Conservation (phyloP, 192 early-diverging fungal genomes). For the Geosiphon pyriformis region DNA sequence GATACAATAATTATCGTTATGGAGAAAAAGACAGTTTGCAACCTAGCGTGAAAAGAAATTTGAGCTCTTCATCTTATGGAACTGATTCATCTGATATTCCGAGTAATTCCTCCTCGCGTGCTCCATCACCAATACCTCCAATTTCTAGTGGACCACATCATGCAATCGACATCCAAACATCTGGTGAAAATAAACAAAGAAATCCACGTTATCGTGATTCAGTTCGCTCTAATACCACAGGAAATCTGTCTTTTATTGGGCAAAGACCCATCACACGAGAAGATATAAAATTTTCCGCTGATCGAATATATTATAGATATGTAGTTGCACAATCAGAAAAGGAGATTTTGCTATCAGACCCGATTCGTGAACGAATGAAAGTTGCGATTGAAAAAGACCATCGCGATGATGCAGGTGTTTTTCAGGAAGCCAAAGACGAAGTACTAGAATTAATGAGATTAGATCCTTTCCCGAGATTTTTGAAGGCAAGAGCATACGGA, state of each 20-base stretch:
- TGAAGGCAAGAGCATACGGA: constrained; percentile 48
- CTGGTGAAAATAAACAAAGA: constrained; percentile 1
- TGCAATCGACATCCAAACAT: constrained; percentile 8
- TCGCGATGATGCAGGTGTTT: constrained; percentile 45
- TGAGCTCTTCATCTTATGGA: constrained; percentile 2
- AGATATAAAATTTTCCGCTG: constrained; percentile 46
- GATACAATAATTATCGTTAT: not conserved
- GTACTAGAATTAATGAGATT: constrained; percentile 47
- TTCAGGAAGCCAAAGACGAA: constrained; percentile 51
- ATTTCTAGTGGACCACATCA: not conserved
- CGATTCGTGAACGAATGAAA: constrained; percentile 32
- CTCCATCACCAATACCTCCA: constrained; percentile 5
- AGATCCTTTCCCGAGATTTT: constrained; percentile 51
- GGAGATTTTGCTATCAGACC: constrained; percentile 38
- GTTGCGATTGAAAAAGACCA: constrained; percentile 27
- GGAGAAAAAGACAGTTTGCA: not conserved
- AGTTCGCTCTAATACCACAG: constrained; percentile 21
- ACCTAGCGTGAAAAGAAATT: not conserved
- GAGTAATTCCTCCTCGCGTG: constrained; percentile 6
- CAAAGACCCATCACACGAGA: constrained; percentile 33
- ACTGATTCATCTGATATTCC: constrained; percentile 3
- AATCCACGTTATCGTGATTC: constrained; percentile 12
- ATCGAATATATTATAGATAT: constrained; percentile 52
- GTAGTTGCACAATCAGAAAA: constrained; percentile 47
- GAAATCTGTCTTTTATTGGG: constrained; percentile 16